A percentile compares a stretch with the other conserved stretches of the same genome.
Evolutionary conservation across 2,329 filamentous ascomycete species (phyloP).

Genomic region (Verruconis gallopava): DNA sequence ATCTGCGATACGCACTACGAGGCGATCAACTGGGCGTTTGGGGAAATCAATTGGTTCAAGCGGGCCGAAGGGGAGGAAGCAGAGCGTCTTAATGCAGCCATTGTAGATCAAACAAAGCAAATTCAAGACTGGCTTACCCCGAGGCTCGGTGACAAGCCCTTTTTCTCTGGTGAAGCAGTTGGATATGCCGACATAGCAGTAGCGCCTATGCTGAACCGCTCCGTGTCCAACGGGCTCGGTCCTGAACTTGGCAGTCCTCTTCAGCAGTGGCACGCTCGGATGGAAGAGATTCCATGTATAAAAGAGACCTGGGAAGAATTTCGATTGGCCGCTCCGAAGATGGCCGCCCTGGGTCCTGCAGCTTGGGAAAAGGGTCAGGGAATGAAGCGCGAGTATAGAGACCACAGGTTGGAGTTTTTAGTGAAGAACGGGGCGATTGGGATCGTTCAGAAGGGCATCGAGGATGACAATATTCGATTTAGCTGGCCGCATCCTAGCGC

Average conservation of each 20-base stretch:
- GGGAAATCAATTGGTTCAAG: not conserved
- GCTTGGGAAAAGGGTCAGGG: not conserved
- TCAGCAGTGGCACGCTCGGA: slow-evolving; percentile 12
- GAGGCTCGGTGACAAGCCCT: not conserved
- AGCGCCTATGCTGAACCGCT: slow-evolving; percentile 1
- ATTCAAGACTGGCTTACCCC: not conserved
- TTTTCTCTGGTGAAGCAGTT: not conserved
- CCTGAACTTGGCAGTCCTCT: slow-evolving; percentile 16
- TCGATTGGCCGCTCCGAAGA: not conserved
- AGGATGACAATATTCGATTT: slow-evolving; percentile 1
- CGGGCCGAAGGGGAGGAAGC: not conserved
- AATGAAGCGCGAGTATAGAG: not conserved
- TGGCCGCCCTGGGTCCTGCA: not conserved
- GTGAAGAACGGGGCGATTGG: not conserved
- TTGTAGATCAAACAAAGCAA: not conserved
- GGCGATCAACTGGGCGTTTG: not conserved
- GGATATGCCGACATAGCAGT: not conserved
- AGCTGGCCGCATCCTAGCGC: not conserved
- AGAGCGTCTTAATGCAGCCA: not conserved
- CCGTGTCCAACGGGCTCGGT: not conserved
- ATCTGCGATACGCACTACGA: slow-evolving; percentile 11
- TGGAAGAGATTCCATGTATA: not conserved
- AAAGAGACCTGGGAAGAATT: not conserved
- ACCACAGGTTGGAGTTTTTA: not conserved
- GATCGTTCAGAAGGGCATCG: not conserved